A percentile compares a stretch with the other conserved stretches of the same genome.
Conservation (phyloP, 192 early-diverging fungal genomes). For the Haplosporangium gracile region DNA sequence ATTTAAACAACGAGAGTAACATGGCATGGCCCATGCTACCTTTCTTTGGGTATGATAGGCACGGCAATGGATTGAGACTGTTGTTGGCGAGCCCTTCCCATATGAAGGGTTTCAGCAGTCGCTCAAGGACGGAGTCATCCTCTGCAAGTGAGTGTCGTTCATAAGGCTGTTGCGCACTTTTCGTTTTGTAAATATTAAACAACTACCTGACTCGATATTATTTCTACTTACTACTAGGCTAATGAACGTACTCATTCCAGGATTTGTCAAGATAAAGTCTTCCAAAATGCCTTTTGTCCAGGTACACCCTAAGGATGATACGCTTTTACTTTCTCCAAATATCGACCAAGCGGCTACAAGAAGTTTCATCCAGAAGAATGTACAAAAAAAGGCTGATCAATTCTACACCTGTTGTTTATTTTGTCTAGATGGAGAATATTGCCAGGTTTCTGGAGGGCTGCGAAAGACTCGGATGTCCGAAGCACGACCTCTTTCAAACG, state of each 20-base stretch:
- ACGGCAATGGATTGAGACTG: constrained; percentile 77
- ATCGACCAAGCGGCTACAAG: neutral
- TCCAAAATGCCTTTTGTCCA: constrained; percentile 84
- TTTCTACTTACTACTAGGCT: constrained; percentile 51
- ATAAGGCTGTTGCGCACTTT: neutral
- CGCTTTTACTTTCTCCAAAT: neutral
- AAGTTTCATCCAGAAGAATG: no score
- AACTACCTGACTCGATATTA: neutral
- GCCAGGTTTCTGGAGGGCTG: constrained; percentile 72
- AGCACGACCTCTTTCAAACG: constrained; percentile 82
- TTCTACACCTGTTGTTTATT: neutral
- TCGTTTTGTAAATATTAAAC: neutral
- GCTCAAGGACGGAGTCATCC: constrained; percentile 80
- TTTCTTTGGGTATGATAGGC: constrained; percentile 54
- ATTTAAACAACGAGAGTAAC: neutral
- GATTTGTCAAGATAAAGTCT: constrained; percentile 66
- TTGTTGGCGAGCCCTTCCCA: constrained; percentile 68
- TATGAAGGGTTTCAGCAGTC: constrained; percentile 67
- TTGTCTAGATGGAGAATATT: constrained; percentile 84
- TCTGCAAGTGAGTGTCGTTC: constrained; percentile 72
- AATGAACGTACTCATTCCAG: constrained; percentile 66
- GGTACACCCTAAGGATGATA: constrained; percentile 14
- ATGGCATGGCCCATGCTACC: no score
- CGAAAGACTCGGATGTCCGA: constrained; percentile 75
- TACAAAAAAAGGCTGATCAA: no score